phyloP scores from a whole-genome alignment of 495 filamentous ascomycete species.

The Penicillium desertorum region DNA sequence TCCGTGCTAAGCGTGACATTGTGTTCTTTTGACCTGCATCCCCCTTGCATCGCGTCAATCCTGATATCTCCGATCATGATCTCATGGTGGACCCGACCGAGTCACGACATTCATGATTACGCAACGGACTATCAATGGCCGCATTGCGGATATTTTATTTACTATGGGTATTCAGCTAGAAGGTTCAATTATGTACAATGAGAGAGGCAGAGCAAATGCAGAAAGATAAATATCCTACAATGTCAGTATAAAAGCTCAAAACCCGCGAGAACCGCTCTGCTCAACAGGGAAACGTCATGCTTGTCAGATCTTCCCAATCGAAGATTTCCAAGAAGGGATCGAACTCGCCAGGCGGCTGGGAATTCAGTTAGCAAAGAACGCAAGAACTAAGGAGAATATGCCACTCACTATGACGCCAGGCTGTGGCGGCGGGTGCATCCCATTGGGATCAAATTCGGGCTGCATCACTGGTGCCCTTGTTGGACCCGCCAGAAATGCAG shows the following conservation, averaged over 20 bases:
- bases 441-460: slow-evolving; percentile 25
- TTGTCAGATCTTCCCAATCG: slow-evolving; percentile 46
- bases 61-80: slow-evolving; percentile 17
- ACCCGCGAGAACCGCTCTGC: not conserved
- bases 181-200: not conserved
- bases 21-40: not conserved
- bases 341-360: slow-evolving; percentile 38
- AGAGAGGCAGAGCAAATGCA: not conserved
- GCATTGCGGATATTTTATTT: not conserved
- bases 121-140: not conserved
- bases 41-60: slow-evolving; percentile 16
- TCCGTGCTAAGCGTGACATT: not conserved
- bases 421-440: slow-evolving; percentile 25
- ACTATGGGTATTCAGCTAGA: slow-evolving; percentile 4
- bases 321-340: slow-evolving; percentile 47
- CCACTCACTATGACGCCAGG: slow-evolving; percentile 35
- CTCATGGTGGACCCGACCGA: slow-evolving; percentile 5
- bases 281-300: slow-evolving; percentile 34
- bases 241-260: not conserved
- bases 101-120: not conserved
- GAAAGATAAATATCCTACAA: not conserved
- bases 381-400: not conserved
- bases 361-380: not conserved
- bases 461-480: slow-evolving; percentile 28
- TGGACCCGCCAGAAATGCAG: slow-evolving; percentile 29